Evolutionary conservation across 148 eudicot species (phyloP).

Genomic region (Rhododendron griersonianum): DNA sequence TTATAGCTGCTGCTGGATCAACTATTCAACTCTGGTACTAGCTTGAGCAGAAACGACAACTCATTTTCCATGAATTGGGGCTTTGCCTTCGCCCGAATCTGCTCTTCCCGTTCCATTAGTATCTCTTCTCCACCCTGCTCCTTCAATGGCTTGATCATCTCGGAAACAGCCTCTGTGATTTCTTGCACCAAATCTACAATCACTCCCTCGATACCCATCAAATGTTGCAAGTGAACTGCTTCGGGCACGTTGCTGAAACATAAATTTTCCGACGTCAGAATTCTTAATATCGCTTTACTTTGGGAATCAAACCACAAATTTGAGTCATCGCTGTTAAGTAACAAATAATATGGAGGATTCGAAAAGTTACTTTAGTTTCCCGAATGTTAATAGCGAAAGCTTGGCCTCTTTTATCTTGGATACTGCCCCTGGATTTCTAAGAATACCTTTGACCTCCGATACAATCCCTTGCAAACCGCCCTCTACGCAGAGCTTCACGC

Average conservation of each 20-base stretch:
- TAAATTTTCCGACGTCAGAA: not conserved
- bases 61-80: constrained; percentile 40
- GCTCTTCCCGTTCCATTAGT: constrained; percentile 15
- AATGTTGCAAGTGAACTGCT: constrained; percentile 66
- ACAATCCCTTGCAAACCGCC: constrained; percentile 91
- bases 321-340: not conserved
- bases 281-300: not conserved
- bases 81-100: constrained; percentile 13
- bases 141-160: constrained; percentile 19
- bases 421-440: constrained; percentile 65
- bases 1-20: constrained; percentile 23
- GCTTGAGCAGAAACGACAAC: constrained; percentile 43
- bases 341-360: not conserved
- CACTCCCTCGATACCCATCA: constrained; percentile 76
- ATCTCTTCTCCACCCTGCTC: constrained; percentile 11
- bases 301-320: not conserved
- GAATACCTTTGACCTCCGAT: constrained; percentile 71
- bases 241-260: constrained; percentile 56
- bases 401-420: constrained; percentile 63
- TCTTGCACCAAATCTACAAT: constrained; percentile 64
- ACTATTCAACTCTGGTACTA: constrained; percentile 24
- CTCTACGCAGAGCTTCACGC: constrained; percentile 61
- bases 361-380: constrained; percentile 59
- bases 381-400: constrained; percentile 68
- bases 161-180: constrained; percentile 46